Evolutionary conservation across 2,329 filamentous ascomycete genomes (phyloP), one percentile per base, ranked within the genome.

Genomic region (Beauveria bassiana): DNA sequence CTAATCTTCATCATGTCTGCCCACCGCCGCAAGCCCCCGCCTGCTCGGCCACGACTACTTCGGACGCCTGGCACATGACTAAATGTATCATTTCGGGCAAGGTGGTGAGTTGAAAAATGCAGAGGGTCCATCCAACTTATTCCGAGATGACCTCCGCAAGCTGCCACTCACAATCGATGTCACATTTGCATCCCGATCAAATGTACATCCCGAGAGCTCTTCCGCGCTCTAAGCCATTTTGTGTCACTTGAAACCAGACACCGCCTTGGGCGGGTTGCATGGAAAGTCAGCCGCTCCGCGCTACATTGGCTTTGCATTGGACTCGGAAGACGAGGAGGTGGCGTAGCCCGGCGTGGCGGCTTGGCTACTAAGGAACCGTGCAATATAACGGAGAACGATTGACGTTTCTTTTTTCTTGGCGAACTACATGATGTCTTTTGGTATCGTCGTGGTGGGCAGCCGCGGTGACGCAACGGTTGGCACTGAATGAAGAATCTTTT

Each of bases 161-260:
- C 45, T 42, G 16, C 9, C 8, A 42, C 16, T 5, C 28, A n/a
- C 31, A 38, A 22, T 42, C 3, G 20, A 59, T 16, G 22, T 20
- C 22, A 3, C 34, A 20, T 50, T 50, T 50, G 28, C 28, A 38
- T 38, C 34, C 34, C 34, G 34, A 38, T 16, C 34, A 5, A 38
- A 38, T 16, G 2, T 3, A 38, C 9, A 5, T 42, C 26, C 50
- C 20, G 34, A 49, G 14, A 20, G 16, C 31, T 51, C 10, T 46
- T 46, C 56, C 45, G 56, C 56, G 22, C 46, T 59, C 56, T 31
- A 59, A 51, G 56, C 56, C 56, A 10, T 59, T 31, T 59, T 59
- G 56, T 34, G 43, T 22, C 16, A 59, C 56, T 43, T 59, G 56
- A 51, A 59, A 49, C 56, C 22, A 59, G 22, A 50, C 16, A 20